Evolutionary conservation across 2,329 filamentous ascomycete species (phyloP).

Genomic region (Phialophora tarda): DNA sequence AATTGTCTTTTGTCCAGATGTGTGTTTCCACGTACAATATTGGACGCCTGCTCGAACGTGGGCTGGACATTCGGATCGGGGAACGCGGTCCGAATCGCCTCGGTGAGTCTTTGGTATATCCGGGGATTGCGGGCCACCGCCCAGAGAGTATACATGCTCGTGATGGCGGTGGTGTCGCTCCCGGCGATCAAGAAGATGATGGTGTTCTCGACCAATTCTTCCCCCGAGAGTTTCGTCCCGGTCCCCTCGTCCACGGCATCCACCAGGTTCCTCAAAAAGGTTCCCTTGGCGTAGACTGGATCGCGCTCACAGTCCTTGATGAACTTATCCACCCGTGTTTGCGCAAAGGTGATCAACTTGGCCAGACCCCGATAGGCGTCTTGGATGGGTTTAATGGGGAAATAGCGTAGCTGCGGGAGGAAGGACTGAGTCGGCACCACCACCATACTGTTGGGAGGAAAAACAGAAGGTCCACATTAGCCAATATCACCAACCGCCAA

Average conservation of each 20-base stretch:
- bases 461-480: not conserved
- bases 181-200: conserved; percentile 51
- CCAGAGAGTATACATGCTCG: conserved; percentile 47
- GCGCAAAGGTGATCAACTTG: conserved; percentile 25
- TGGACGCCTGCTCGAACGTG: conserved; percentile 17
- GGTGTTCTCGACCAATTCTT: conserved; percentile 21
- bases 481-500: too few species aligned
- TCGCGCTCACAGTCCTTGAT: conserved; percentile 7
- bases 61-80: conserved; percentile 12
- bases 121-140: not conserved
- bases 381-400: conserved; percentile 25
- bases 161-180: conserved; percentile 59
- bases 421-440: conserved; percentile 21
- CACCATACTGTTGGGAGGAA: conserved; percentile 9
- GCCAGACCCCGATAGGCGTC: conserved; percentile 16
- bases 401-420: conserved; percentile 23
- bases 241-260: conserved; percentile 21
- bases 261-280: conserved; percentile 25
- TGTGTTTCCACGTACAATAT: conserved; percentile 17
- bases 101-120: not conserved
- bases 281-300: conserved; percentile 5
- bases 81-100: conserved; percentile 43
- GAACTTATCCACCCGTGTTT: conserved; percentile 12
- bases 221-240: conserved; percentile 2
- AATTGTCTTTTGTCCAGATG: too few species aligned